phyloP scores from a whole-genome alignment of 2,329 filamentous ascomycete species.

The Coniochaeta pulveracea region DNA sequence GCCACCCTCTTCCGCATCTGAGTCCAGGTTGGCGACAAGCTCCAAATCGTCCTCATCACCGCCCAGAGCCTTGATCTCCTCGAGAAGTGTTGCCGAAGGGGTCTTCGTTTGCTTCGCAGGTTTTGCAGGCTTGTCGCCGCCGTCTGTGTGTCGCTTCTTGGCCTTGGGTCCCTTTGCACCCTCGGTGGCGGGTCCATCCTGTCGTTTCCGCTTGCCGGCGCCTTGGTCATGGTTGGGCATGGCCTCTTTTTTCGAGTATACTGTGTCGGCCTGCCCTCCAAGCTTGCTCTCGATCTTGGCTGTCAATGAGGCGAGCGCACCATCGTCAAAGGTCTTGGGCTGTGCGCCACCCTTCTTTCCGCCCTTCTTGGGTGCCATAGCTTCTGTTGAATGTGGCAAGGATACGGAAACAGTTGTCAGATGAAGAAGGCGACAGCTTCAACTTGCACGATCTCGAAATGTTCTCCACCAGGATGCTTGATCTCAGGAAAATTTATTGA shows the following conservation, averaged over 20 bases:
- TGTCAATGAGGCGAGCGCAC: slow-evolving; percentile 40
- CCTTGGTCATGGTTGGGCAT: too few relatives aligned
- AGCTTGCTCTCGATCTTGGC: slow-evolving; percentile 45
- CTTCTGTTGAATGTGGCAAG: slow-evolving; percentile 9
- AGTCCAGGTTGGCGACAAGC: slow-evolving; percentile 44
- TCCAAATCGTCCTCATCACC: slow-evolving; percentile 55
- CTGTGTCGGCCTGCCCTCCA: slow-evolving; percentile 19
- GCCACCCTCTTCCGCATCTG: slow-evolving; percentile 32
- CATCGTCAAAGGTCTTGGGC: slow-evolving; percentile 31
- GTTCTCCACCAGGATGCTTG: slow-evolving; percentile 1
- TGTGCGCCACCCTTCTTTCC: too few relatives aligned
- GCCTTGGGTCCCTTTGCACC: slow-evolving; percentile 12
- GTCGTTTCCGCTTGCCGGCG: slow-evolving; percentile 30
- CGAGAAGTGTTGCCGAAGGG: slow-evolving; percentile 27
- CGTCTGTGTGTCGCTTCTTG: slow-evolving; percentile 17
- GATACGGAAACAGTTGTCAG: too few relatives aligned
- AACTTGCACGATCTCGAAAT: background rate
- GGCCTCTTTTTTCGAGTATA: slow-evolving; percentile 11
- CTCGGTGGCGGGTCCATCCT: slow-evolving; percentile 15
- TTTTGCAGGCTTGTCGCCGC: slow-evolving; percentile 11
- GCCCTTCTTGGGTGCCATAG: slow-evolving; percentile 24
- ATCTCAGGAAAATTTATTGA: slow-evolving; percentile 3
- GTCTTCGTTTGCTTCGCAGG: slow-evolving; percentile 11
- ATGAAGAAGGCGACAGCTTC: background rate
- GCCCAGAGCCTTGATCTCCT: slow-evolving; percentile 54